Conservation (phyloP, 2,329 filamentous ascomycete genomes). For the Fusarium tuaranense region DNA sequence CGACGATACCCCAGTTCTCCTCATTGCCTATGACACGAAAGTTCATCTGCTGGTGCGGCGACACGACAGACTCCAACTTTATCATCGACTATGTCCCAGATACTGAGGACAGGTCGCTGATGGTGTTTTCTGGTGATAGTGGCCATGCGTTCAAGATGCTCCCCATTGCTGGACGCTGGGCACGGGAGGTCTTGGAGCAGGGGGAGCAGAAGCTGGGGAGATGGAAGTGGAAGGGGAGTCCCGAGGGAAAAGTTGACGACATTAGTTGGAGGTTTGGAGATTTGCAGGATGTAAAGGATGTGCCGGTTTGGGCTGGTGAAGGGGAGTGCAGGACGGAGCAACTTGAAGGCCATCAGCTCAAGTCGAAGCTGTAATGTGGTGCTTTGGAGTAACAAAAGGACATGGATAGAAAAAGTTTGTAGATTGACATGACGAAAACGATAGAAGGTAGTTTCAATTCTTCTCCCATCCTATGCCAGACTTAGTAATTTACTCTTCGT, state of each 20-base stretch:
- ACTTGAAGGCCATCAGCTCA: neutral
- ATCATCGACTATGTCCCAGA: slow-evolving; percentile 68
- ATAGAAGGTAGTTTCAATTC: neutral
- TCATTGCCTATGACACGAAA: slow-evolving; percentile 65
- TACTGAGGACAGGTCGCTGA: slow-evolving; percentile 53
- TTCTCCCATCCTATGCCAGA: neutral
- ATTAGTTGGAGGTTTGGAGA: slow-evolving; percentile 51
- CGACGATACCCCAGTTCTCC: slow-evolving; percentile 64
- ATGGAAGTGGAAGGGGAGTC: slow-evolving; percentile 64
- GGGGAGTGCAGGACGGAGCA: neutral
- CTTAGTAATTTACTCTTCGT: slow-evolving; percentile 8
- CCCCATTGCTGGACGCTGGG: slow-evolving; percentile 65
- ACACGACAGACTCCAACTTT: slow-evolving; percentile 69
- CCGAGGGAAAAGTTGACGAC: slow-evolving; percentile 36
- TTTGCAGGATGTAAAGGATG: slow-evolving; percentile 40
- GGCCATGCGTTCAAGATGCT: slow-evolving; percentile 74
- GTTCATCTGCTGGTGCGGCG: slow-evolving; percentile 71
- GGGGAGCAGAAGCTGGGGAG: slow-evolving; percentile 55
- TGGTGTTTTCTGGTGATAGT: slow-evolving; percentile 67
- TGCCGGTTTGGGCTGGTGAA: neutral
- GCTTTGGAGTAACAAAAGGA: neutral
- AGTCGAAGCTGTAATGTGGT: slow-evolving; percentile 9
- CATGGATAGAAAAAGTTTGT: neutral
- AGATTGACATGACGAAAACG: neutral
- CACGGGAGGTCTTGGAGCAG: slow-evolving; percentile 58